A percentile compares a stretch with the other conserved stretches of the same genome.
phyloP scores from a whole-genome alignment of 441 rosid genomes.

The Gossypium schwendimanii region DNA sequence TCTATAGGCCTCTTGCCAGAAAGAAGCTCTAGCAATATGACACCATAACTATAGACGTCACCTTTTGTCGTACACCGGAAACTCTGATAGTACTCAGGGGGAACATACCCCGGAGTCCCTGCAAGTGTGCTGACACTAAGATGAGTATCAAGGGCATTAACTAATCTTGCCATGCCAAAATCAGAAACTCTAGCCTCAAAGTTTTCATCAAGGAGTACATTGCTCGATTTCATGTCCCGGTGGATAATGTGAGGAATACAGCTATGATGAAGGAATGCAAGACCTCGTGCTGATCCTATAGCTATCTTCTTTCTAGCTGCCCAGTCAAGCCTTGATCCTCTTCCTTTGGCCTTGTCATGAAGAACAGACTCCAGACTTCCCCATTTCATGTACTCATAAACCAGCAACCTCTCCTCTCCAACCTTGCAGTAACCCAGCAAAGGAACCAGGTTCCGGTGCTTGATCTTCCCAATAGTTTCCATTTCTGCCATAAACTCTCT shows the following conservation, averaged over 20 bases:
- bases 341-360: conserved; percentile 58
- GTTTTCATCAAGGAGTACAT: conserved; percentile 79
- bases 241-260: conserved; percentile 95
- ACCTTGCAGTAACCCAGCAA: conserved; percentile 82
- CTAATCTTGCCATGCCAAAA: conserved; percentile 93
- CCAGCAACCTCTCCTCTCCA: conserved; percentile 93
- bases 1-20: conserved; percentile 90
- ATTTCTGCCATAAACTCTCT: conserved; percentile 97
- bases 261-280: conserved; percentile 94
- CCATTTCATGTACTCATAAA: conserved; percentile 92
- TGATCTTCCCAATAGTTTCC: conserved; percentile 95
- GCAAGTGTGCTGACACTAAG: conserved; percentile 91
- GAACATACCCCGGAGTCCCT: conserved; percentile 93
- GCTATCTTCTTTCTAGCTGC: conserved; percentile 77
- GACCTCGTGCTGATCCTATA: conserved; percentile 79
- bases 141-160: conserved; percentile 83
- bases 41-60: conserved; percentile 90
- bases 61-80: conserved; percentile 91
- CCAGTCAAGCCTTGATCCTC: conserved; percentile 59
- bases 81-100: conserved; percentile 95
- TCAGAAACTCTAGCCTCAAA: conserved; percentile 86
- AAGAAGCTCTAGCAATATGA: conserved; percentile 77
- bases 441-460: conserved; percentile 84
- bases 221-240: conserved; percentile 94
- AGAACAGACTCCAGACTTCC: conserved; percentile 84